Evolutionary conservation across 371 early-diverging fungal species (phyloP), one percentile per base, ranked within the genome.

Genomic region (Zychaea mexicana): DNA sequence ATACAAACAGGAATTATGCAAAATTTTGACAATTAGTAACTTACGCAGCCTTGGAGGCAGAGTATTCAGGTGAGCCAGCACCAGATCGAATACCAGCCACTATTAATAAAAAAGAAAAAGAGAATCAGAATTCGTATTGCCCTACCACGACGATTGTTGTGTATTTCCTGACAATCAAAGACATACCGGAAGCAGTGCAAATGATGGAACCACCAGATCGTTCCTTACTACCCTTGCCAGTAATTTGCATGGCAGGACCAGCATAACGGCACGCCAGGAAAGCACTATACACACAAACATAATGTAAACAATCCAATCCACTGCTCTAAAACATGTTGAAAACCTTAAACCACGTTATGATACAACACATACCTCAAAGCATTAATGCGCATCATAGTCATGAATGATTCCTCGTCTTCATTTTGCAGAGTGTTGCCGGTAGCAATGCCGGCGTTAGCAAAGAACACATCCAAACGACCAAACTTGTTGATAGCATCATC

Each of bases 401-500:
- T 77, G 52, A 77, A 77, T 5, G 63, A 66, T 54, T 69, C 65
- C 21, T 63, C 65, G 56, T 65, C 66, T 36, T 69, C 72, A 33
- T 47, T 68, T n/a, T 64, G 66, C 56, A 76, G 54, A 19, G 27
- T 54, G 15, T 62, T 60, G 24, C 67, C 77, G 7, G 64, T 57
- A 15, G 77, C 68, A 30, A 55, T 49, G 54, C 57, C 66, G 24
- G 61, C 61, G 67, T 73, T 85, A 7, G 86, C 86, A 32, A 86
- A 78, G 39, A 82, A 85, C 7, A 85, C 83, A 68, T 85, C 86
- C 22, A 85, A 57, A 31, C 86, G 61, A 47, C 86, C 85, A 68
- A 66, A 83, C 0, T 52, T 61, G 1, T 60, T 49, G 57, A 85
- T 57, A 2, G 83, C 81, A 31, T 82, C 76, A 19, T 76, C 53